Base-by-base conservation (phyloP, 352 stramenopile species). In the Phytophthora cajani region DNA sequence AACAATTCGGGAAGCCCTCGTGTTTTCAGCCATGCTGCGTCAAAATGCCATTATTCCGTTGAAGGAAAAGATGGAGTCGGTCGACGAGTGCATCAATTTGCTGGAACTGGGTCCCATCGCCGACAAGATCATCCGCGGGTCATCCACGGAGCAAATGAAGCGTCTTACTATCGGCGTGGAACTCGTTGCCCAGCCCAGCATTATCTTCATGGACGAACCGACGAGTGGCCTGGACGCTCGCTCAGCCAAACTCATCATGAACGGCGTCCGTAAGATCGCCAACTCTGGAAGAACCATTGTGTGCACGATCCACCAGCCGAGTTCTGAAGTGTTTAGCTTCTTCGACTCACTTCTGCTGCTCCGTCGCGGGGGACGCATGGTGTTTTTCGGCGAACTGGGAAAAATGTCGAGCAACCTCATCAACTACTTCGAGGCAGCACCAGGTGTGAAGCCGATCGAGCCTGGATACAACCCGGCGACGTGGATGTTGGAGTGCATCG, bases 221-320 rank as follows among this genome's bases (percentile, higher is more conserved):
- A 98, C 87, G 17, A 93, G 76, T 56, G 94, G 94, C 6, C 69
- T 98, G 11, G 94, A 98, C 66, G 87, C 85, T 5, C 95, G 85
- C 57, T 86, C 79, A 3, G 94, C 94, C 17, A 89, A 97, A 49
- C 77, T 95, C 52, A 75, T 98, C 19, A 93, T 97, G 67, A 83
- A 88, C n/a, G 81, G 95, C 2, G 80, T 98, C 17, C 90, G 93
- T 57, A 95, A 96, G 62, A 87, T 98, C 54, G 90, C 92, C 11
- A 66, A 76, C 53, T 82, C 81, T 5, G 90, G 91, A 1, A 71
- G 82, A 17, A 95, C 86, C 3, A 81, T 98, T 32, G 77, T 98
- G 0, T 97, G 94, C 58, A 98, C 92, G 7, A 98, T 98, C 71
- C 94, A 98, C 67, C 94, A 98, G 72, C 94, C 94, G 16, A 87